A percentile compares a stretch with the other conserved stretches of the same genome.
Conservation (phyloP, 164 flowering plant species). For the Protea cynaroides region DNA sequence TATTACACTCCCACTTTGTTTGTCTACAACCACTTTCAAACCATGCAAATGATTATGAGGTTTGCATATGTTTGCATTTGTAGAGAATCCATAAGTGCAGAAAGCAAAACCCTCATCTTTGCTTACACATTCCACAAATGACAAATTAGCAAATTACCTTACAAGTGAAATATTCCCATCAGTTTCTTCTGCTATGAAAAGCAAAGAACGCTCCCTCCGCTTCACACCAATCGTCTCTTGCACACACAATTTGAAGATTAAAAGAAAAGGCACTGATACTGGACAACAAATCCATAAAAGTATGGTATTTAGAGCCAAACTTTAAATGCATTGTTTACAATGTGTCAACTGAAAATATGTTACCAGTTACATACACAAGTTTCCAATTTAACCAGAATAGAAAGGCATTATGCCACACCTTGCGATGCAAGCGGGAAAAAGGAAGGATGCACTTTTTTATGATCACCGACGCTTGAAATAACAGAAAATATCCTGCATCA, state of each 20-base stretch:
- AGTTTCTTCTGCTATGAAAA: constrained; percentile 56
- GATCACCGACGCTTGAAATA: constrained; percentile 23
- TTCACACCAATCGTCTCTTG: constrained; percentile 69
- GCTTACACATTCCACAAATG: constrained; percentile 9
- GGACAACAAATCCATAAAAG: constrained; percentile 13
- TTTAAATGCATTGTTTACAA: constrained; percentile 36
- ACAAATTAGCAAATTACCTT: constrained; percentile 36
- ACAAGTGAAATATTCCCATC: constrained; percentile 13
- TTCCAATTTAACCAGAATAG: constrained; percentile 28
- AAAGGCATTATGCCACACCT: constrained; percentile 55
- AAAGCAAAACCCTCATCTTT: constrained; percentile 10
- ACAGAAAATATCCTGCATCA: constrained; percentile 39
- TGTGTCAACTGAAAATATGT: constrained; percentile 39
- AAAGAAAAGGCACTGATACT: constrained; percentile 22
- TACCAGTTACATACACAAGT: constrained; percentile 72
- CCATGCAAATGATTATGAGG: neutral
- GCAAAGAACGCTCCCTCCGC: constrained; percentile 51
- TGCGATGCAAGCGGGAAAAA: constrained; percentile 28
- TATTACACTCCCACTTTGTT: neutral
- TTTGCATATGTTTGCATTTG: too few species aligned
- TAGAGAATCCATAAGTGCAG: neutral
- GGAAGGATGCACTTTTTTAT: constrained; percentile 21
- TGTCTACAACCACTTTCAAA: neutral
- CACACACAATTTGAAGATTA: constrained; percentile 69
- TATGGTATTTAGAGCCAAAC: constrained; percentile 28